These are phyloP conservation scores for Porcisia deanei DNA, from an alignment of 208 protist genomes.

Conservation along the genomic window DNA sequence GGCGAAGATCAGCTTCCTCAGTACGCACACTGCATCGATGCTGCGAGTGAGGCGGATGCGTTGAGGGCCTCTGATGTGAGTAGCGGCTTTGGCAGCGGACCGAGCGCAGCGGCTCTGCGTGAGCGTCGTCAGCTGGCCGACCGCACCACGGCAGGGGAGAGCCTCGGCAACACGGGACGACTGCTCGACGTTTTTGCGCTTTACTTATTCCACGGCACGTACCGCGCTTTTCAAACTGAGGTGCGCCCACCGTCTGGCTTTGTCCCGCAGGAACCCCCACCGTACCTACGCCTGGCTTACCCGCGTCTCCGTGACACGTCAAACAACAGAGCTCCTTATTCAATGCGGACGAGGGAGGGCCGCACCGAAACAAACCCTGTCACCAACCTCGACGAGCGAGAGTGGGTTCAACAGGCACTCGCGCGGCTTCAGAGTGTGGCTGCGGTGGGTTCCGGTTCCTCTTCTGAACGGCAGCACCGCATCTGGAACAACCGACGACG, in stretches of 20 bases:
- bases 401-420: constrained; percentile 27
- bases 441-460: background rate
- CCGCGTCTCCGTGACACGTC: constrained; percentile 56
- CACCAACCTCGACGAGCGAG: constrained; percentile 17
- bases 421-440: constrained; percentile 22
- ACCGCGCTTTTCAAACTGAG: constrained; percentile 43
- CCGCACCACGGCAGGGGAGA: constrained; percentile 49
- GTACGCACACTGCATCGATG: constrained; percentile 53
- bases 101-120: constrained; percentile 20
- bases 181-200: constrained; percentile 60
- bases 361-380: background rate
- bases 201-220: constrained; percentile 40
- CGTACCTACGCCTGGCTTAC: constrained; percentile 56
- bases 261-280: constrained; percentile 62
- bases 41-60: constrained; percentile 56
- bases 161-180: constrained; percentile 25
- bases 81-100: constrained; percentile 13
- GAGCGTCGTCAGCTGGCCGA: constrained; percentile 34
- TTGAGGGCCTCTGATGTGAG: constrained; percentile 39
- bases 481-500: background rate
- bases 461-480: background rate
- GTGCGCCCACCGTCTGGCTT: constrained; percentile 61
- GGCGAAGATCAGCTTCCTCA: constrained; percentile 42
- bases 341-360: background rate
- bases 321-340: background rate